These are phyloP conservation scores for Monosporascus sp. DNA, from an alignment of 2,329 filamentous ascomycete species.

Conservation along the genomic window DNA sequence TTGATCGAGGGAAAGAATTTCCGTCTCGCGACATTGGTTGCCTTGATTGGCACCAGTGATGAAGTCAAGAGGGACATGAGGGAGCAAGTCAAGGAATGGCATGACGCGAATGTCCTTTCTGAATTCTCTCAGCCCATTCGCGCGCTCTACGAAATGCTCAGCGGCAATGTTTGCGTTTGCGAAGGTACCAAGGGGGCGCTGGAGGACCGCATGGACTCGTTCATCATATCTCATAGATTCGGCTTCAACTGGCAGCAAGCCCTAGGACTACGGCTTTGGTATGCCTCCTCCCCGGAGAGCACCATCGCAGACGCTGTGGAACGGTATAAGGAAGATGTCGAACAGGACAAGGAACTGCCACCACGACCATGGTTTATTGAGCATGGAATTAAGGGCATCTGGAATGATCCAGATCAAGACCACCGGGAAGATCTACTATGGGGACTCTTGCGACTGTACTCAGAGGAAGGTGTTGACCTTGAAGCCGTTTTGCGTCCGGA, in stretches of 20 bases:
- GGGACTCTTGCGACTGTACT: slow-evolving; percentile 79
- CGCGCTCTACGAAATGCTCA: slow-evolving; percentile 82
- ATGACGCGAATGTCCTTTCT: slow-evolving; percentile 73
- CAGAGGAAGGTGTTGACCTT: slow-evolving; percentile 52
- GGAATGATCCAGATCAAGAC: slow-evolving; percentile 55
- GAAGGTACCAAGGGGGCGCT: slow-evolving; percentile 69
- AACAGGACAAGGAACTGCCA: slow-evolving; percentile 63
- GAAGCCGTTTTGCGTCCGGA: slow-evolving; percentile 72
- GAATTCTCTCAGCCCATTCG: slow-evolving; percentile 83
- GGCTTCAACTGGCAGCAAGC: slow-evolving; percentile 88
- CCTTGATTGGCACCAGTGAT: slow-evolving; percentile 73
- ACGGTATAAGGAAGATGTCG: slow-evolving; percentile 69
- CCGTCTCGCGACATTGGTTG: slow-evolving; percentile 76
- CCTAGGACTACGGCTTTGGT: slow-evolving; percentile 89
- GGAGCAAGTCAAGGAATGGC: slow-evolving; percentile 80
- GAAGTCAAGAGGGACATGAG: slow-evolving; percentile 68
- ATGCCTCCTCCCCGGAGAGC: slow-evolving; percentile 65
- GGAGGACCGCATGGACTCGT: slow-evolving; percentile 76
- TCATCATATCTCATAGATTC: slow-evolving; percentile 79
- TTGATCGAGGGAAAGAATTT: slow-evolving; percentile 73
- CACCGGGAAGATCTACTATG: slow-evolving; percentile 75
- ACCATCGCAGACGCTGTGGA: slow-evolving; percentile 68
- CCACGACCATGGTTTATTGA: slow-evolving; percentile 70
- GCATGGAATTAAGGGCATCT: slow-evolving; percentile 51
- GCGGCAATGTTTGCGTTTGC: slow-evolving; percentile 81